Percentiles rank a stretch among this genome's conserved stretches.
phyloP scores from a whole-genome alignment of 345 rosid genomes.

The Pistacia atlantica region DNA sequence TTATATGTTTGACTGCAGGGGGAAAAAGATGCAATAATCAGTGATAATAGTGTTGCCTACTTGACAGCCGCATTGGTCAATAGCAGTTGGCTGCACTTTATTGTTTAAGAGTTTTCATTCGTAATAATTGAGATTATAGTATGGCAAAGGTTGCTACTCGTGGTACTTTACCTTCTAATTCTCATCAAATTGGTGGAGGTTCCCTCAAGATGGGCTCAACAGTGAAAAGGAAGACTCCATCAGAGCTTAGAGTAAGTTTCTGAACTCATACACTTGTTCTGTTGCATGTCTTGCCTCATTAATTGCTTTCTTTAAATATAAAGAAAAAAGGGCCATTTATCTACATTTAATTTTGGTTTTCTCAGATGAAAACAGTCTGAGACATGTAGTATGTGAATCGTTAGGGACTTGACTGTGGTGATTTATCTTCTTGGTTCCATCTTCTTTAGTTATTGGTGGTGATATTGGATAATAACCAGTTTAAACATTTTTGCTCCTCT shows the following conservation, averaged over 20 bases:
- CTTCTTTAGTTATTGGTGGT: constrained; percentile 1
- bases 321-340: not conserved
- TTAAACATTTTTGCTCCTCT: not conserved
- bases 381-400: not conserved
- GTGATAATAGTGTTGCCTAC: not conserved
- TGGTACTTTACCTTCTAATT: constrained; percentile 41
- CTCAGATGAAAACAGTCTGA: not conserved
- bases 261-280: constrained; percentile 5
- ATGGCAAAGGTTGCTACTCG: constrained; percentile 79
- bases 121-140: not conserved
- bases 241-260: constrained; percentile 74
- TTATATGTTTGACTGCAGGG: no score
- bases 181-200: constrained; percentile 51
- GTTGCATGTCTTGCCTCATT: not conserved
- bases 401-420: not conserved
- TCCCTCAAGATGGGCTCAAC: constrained; percentile 40
- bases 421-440: not conserved
- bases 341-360: not conserved
- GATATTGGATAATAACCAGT: not conserved
- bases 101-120: constrained; percentile 14
- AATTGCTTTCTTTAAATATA: no score
- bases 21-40: not conserved
- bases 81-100: constrained; percentile 18
- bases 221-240: constrained; percentile 78
- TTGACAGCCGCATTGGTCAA: not conserved